These are phyloP conservation scores for Oryza rufipogon DNA, from an alignment of 176 grass and related monocot genomes.

Conservation along the genomic window DNA sequence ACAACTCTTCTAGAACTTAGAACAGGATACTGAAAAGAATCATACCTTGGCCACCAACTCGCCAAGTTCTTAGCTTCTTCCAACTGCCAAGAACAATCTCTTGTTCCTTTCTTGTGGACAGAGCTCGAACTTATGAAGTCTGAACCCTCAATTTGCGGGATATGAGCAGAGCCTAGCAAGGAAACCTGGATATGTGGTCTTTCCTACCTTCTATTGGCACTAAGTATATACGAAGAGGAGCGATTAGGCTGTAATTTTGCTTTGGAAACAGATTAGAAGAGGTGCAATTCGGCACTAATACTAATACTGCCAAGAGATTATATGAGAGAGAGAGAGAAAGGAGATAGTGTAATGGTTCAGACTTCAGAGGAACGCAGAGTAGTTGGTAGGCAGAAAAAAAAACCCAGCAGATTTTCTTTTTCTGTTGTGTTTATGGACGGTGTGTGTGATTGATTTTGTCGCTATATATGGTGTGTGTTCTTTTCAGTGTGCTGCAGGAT, in stretches of 20 bases:
- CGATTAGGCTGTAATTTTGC: slow-evolving; percentile 21
- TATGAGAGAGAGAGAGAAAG: neutral
- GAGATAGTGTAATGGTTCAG: neutral
- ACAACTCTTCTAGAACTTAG: neutral
- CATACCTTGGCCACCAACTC: slow-evolving; percentile 27
- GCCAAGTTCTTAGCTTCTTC: neutral
- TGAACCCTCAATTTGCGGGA: slow-evolving; percentile 13
- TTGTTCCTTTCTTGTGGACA: neutral
- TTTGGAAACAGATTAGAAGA: neutral
- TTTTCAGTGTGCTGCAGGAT: neutral
- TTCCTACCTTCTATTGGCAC: slow-evolving; percentile 24
- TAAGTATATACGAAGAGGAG: neutral
- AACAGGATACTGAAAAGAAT: neutral
- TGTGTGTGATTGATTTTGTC: neutral
- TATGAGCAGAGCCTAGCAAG: slow-evolving; percentile 1
- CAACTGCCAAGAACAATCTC: slow-evolving; percentile 4
- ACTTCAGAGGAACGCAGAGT: neutral
- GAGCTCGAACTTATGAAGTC: neutral
- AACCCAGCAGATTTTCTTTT: neutral
- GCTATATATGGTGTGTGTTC: neutral
- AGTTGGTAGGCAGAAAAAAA: neutral
- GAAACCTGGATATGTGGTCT: slow-evolving; percentile 12
- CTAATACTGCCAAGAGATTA: neutral
- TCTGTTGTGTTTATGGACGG: slow-evolving; percentile 1
- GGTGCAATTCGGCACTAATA: neutral